Conservation (phyloP, 2,329 filamentous ascomycete genomes). For the Polytolypa hystricis region DNA sequence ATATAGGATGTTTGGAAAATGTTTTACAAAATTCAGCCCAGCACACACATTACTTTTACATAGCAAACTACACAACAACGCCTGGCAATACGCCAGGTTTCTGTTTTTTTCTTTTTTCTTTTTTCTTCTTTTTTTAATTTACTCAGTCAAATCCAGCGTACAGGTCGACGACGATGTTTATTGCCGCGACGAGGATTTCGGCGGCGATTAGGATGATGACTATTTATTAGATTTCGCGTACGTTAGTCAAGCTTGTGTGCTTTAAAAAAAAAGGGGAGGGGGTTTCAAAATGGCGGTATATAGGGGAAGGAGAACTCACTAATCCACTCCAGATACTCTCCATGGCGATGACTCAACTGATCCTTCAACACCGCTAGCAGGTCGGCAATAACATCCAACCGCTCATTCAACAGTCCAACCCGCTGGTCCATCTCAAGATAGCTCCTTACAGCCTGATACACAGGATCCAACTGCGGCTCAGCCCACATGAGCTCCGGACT, state of each 20-base stretch:
- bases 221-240: slow-evolving; percentile 22
- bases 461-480: slow-evolving; percentile 88
- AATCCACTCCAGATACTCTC: slow-evolving; percentile 82
- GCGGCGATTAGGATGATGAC: slow-evolving; percentile 93
- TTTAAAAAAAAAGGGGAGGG: neutral
- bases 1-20: no score
- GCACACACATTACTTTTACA: no score
- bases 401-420: slow-evolving; percentile 76
- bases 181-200: slow-evolving; percentile 81
- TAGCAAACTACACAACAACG: no score
- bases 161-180: slow-evolving; percentile 92
- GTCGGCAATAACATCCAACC: slow-evolving; percentile 87
- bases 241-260: neutral
- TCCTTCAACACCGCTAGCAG: slow-evolving; percentile 87
- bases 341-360: slow-evolving; percentile 85
- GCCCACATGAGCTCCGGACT: slow-evolving; percentile 98
- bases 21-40: no score
- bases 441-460: slow-evolving; percentile 88
- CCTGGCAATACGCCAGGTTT: no score
- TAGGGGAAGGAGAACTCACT: slow-evolving; percentile 45
- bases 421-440: slow-evolving; percentile 98
- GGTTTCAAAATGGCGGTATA: slow-evolving; percentile 10
- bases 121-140: no score
- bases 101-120: no score
- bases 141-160: slow-evolving; percentile 58